Conservation (phyloP, 768 basidiomycete species). For the Leccinellum albellum region DNA sequence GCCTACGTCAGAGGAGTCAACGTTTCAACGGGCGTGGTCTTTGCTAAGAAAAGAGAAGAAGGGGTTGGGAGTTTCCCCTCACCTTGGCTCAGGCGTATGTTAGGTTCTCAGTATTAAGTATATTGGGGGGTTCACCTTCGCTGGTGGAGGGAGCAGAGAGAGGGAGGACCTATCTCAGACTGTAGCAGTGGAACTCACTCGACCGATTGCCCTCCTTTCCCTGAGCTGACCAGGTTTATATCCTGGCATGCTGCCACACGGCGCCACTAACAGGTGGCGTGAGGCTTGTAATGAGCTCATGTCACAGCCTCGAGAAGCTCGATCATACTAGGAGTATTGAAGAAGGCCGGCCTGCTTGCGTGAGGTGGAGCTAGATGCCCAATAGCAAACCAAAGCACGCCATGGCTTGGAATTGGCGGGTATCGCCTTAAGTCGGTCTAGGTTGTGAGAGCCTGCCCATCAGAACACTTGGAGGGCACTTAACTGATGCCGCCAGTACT, state of each 20-base stretch:
- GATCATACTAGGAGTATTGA: constrained; percentile 13
- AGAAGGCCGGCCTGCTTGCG: background rate
- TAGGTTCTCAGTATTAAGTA: background rate
- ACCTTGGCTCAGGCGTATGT: background rate
- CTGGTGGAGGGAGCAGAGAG: background rate
- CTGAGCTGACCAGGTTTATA: constrained; percentile 13
- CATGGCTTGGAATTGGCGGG: background rate
- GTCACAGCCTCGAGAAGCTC: constrained; percentile 26
- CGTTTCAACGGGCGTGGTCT: background rate
- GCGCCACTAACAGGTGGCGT: constrained; percentile 27
- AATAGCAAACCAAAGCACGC: constrained; percentile 6
- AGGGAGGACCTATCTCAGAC: constrained; percentile 4
- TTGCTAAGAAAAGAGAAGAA: background rate
- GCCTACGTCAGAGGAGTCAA: constrained; percentile 4
- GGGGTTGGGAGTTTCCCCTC: background rate
- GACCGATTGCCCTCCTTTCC: background rate
- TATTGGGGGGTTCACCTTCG: background rate
- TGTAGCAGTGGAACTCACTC: constrained; percentile 10
- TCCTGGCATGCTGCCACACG: constrained; percentile 25
- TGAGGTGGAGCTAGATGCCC: constrained; percentile 3
- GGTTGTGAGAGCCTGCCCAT: background rate
- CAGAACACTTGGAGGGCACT: constrained; percentile 5
- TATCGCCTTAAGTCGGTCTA: background rate
- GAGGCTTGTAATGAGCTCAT: constrained; percentile 3
- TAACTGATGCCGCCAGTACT: background rate